Base-by-base conservation (phyloP, 225 moss, liverwort and hornwort genomes). In the Ulota crispa region DNA sequence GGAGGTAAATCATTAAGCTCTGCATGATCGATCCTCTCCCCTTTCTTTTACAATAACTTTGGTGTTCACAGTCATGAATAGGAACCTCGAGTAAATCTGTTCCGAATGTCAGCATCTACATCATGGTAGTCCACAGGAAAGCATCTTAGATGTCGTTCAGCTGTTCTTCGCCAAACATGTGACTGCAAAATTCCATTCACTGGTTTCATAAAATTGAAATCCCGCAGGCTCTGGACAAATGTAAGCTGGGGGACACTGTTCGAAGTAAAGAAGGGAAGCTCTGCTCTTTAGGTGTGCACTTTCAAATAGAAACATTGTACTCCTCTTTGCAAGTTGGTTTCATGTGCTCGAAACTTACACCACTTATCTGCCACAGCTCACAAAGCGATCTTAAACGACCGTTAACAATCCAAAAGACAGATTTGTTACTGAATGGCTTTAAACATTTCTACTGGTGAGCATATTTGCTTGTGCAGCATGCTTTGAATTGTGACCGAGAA, bases 161-260 rank as follows among this genome's bases (percentile, higher is more conserved):
- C 11, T 43, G 31, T 26, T 28, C 2, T 24, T 53, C 13, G 54
- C 42, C 45, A 75, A 47, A 43, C 28, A 45, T 26, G 10, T 21
- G 24, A 56, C 31, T 26, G 1, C 9, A 53, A 28, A 75, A 19
- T 34, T 5, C 56, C 0, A 75, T 23, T 31, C 4, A 61, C 23
- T 72, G 2, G 3, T 47, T 81, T 68, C 4, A 28, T 59, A 5
- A 7, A 10, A 75, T 75, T 15, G 21, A 57, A 36, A 69, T 31
- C 64, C 16, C 19, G 6, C 12, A 89, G 87, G 91, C 91, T 65
- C 82, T 91, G 5, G 89, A 91, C 67, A 91, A 91, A 72, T 91
- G 91, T 77, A 87, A 86, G 18, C 82, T 91, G 18, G 91, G 91
- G 12, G 89, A 83, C 61, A 81, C 84, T 62, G 75, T 91, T n/a